Base-by-base conservation (phyloP, 148 eudicot genomes). In the Limonium bicolor region DNA sequence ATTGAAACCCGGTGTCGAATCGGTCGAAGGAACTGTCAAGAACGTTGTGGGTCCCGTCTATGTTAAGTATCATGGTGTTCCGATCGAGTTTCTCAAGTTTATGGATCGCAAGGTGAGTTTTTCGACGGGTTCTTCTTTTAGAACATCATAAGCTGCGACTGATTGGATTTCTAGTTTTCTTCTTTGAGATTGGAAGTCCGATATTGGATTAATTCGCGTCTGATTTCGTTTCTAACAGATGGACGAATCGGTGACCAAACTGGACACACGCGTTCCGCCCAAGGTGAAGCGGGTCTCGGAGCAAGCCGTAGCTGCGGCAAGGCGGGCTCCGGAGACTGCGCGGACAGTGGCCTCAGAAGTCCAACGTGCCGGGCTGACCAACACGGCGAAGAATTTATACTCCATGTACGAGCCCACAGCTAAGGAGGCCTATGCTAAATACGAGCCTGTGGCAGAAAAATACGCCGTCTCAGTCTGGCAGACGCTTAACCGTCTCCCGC, bases 21-120 rank as follows among this genome's bases (percentile, higher is more conserved):
- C 82, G 7, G 85, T 92, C 13, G 99, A 92, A 64, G 86, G 87
- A 22, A 80, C 95, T 0, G 88, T 92, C 4, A 92, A 81, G 74
- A 81, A 74, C 9, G 95, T 85, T 19, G 94, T 92, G 6, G 80
- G 82, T 18, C 99, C 99, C 1, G 95, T 86, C 8, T 81, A 78
- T 38, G 72, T 78, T 10, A 80, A 73, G 52, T 92, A 51, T 33
- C 88, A 85, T 50, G 86, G 54, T 28, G 78, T 81, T 41, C 99
- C 99, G 1, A 46, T 59, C 8, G 95, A 72, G 24, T 47, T 92
- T 25, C 94, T 92, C 68, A 92, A 82, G 60, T 81, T 92, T 23
- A 70, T 85, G 0, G 99, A 92, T 60, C 86, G 65, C 35, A 92
- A 92, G 99, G 99, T 92, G 20, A 41, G 70, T 28, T 10, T 15